A percentile compares a stretch with the other conserved stretches of the same genome.
phyloP scores from a whole-genome alignment of 306 rosid species.

The Dalbergia cochinchinensis region DNA sequence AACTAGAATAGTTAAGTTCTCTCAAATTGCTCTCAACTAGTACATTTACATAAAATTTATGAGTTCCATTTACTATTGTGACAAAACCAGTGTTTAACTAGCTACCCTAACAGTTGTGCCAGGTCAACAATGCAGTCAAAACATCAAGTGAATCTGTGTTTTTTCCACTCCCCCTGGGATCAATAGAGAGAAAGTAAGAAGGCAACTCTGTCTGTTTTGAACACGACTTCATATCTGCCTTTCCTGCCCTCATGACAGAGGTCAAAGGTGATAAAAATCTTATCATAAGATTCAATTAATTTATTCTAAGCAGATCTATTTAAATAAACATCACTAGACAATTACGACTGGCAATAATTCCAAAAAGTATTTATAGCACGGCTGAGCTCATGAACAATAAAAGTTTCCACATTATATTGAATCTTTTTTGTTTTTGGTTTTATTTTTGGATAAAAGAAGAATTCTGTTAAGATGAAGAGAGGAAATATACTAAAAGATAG shows the following conservation, averaged over 20 bases:
- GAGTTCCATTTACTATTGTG: slow-evolving; percentile 9
- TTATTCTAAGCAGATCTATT: slow-evolving; percentile 23
- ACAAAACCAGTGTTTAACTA: slow-evolving; percentile 35
- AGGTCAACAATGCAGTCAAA: slow-evolving; percentile 30
- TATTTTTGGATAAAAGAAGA: no score
- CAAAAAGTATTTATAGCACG: not conserved
- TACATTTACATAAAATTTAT: slow-evolving; percentile 18
- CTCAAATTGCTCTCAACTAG: not conserved
- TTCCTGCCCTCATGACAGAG: slow-evolving; percentile 4
- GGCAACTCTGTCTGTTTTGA: not conserved
- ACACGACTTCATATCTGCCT: not conserved
- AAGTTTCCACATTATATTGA: not conserved
- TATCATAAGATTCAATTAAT: not conserved
- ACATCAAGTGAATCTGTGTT: slow-evolving; percentile 14
- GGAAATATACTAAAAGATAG: no score
- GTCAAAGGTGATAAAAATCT: not conserved
- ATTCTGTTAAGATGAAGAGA: no score
- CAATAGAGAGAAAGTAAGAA: not conserved
- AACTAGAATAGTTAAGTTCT: slow-evolving; percentile 26
- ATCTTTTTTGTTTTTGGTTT: not conserved
- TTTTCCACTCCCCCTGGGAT: not conserved
- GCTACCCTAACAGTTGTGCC: slow-evolving; percentile 12
- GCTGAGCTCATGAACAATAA: not conserved
- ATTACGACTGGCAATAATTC: not conserved
- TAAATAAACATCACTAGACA: slow-evolving; percentile 1